Conservation (phyloP, 1,284 basidiomycete genomes). For the Clitocybe nebularis region DNA sequence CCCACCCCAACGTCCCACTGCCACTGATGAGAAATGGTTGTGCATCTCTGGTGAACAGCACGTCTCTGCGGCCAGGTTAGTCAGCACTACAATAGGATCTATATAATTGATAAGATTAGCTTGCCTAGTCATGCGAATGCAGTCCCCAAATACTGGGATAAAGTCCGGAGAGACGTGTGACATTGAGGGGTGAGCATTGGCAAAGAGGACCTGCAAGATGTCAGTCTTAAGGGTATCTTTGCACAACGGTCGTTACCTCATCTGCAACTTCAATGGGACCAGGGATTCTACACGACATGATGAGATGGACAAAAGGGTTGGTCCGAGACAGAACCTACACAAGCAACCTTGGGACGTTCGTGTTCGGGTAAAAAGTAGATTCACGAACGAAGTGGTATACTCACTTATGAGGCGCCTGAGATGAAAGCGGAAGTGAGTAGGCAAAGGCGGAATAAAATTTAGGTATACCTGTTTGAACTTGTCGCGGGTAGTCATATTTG, state of each 20-base stretch:
- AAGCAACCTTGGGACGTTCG: conserved; percentile 43
- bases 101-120: conserved; percentile 68
- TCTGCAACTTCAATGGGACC: conserved; percentile 82
- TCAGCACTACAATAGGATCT: conserved; percentile 26
- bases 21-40: conserved; percentile 93
- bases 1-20: conserved; percentile 94
- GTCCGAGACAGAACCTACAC: conserved; percentile 42
- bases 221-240: background rate
- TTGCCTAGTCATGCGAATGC: conserved; percentile 81
- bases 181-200: conserved; percentile 85
- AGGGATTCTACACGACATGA: conserved; percentile 53
- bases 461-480: conserved; percentile 17
- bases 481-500: conserved; percentile 12
- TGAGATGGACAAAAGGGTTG: conserved; percentile 9
- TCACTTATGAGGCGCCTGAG: conserved; percentile 64
- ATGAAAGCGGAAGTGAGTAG: background rate
- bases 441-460: background rate
- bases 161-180: conserved; percentile 93
- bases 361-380: conserved; percentile 3
- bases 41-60: conserved; percentile 71
- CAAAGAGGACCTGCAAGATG: conserved; percentile 44
- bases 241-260: conserved; percentile 48
- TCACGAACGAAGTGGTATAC: conserved; percentile 20
- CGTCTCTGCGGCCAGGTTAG: conserved; percentile 43
- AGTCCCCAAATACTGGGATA: conserved; percentile 86